phyloP scores from a whole-genome alignment of 2,329 filamentous ascomycete genomes.

The Calonectria multiphialidica region DNA sequence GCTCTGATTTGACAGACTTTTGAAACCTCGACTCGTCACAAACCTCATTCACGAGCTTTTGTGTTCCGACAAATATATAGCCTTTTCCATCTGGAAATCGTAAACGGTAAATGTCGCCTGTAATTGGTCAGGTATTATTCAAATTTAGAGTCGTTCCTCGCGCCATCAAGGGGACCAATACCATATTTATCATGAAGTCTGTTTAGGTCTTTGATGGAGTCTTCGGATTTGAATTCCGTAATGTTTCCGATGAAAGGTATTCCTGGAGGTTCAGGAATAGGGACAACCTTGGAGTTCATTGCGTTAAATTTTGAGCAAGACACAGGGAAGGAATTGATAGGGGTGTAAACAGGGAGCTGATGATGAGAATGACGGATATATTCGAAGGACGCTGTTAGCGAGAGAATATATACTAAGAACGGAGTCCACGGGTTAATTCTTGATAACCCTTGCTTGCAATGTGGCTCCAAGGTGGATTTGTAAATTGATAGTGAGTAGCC shows the following conservation, averaged over 20 bases:
- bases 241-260: neutral
- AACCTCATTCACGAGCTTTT: neutral
- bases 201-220: neutral
- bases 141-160: too few species aligned
- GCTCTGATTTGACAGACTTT: neutral
- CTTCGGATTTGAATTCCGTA: neutral
- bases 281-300: neutral
- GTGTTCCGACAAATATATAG: neutral
- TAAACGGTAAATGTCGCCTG: neutral
- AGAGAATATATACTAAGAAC: neutral
- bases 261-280: neutral
- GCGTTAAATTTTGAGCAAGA: neutral
- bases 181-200: neutral
- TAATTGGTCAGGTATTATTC: neutral
- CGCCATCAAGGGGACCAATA: neutral
- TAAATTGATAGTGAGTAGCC: too few species aligned
- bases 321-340: neutral
- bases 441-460: too few species aligned
- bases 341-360: neutral
- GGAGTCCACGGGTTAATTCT: too few species aligned
- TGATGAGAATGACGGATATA: neutral
- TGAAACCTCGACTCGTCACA: neutral
- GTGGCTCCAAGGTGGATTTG: too few species aligned
- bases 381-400: neutral
- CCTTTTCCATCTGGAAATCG: neutral